Evolutionary conservation across 1,139 yeast species (phyloP).

Genomic region (Diutina rugosa): DNA sequence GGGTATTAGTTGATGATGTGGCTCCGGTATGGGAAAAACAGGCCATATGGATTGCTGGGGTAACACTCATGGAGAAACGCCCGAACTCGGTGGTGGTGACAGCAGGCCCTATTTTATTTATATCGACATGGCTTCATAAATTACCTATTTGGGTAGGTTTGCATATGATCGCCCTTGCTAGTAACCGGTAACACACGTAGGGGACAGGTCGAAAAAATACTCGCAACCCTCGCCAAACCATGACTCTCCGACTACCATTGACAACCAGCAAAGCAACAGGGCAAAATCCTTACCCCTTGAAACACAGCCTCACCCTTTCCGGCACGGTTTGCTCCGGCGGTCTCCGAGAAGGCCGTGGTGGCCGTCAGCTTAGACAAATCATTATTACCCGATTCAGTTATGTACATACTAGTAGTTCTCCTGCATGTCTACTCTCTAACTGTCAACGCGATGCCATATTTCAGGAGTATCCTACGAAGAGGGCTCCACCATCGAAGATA

Average conservation of each 20-base stretch:
- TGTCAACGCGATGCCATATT: neutral
- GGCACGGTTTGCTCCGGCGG: neutral
- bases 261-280: neutral
- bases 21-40: neutral
- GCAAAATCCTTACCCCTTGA: neutral
- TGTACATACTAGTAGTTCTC: neutral
- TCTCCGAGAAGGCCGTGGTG: neutral
- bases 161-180: neutral
- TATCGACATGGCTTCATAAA: neutral
- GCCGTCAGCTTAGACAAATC: neutral
- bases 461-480: neutral
- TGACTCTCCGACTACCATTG: neutral
- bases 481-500: too few species aligned
- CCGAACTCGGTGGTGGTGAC: neutral
- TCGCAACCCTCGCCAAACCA: neutral
- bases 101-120: neutral
- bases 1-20: neutral
- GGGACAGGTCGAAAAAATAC: neutral
- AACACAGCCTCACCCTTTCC: neutral
- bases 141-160: neutral
- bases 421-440: neutral
- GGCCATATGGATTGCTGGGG: slow-evolving; percentile 1
- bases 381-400: neutral
- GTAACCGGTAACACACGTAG: neutral
- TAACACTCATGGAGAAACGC: neutral